A percentile compares a stretch with the other conserved stretches of the same genome.
These are phyloP conservation scores for Claviceps pusilla DNA, from an alignment of 2,329 filamentous ascomycete genomes.

Conservation along the genomic window DNA sequence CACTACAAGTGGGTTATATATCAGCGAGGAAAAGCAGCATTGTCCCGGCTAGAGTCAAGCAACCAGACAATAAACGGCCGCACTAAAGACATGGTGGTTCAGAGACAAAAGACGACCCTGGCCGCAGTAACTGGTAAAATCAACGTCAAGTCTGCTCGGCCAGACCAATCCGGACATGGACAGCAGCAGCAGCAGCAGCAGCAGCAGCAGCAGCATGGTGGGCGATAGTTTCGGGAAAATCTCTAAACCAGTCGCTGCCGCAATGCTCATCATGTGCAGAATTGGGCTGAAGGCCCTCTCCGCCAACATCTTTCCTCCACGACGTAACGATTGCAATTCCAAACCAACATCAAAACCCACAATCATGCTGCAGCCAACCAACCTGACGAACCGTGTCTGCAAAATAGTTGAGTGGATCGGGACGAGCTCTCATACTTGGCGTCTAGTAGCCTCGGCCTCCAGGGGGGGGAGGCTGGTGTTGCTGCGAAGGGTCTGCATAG, in stretches of 20 bases:
- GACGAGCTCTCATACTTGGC: neutral
- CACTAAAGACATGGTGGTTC: neutral
- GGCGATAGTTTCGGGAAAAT: neutral
- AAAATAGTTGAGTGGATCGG: neutral
- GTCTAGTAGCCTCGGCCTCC: conserved; percentile 12
- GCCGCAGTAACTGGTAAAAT: neutral
- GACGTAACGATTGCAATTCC: neutral
- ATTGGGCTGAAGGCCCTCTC: neutral
- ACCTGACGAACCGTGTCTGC: neutral
- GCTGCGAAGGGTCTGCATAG: conserved; percentile 20
- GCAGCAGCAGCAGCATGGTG: neutral
- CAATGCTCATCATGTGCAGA: neutral
- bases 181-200: too few species aligned
- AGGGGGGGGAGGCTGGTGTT: conserved; percentile 9
- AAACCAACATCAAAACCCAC: neutral
- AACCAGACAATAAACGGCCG: neutral
- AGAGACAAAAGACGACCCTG: neutral
- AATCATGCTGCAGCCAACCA: neutral
- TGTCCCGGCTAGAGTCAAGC: neutral
- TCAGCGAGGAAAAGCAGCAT: conserved; percentile 1
- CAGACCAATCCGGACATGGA: conserved; percentile 1
- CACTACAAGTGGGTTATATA: neutral
- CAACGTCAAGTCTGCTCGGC: conserved; percentile 1
- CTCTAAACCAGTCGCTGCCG: neutral
- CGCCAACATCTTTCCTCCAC: neutral